A percentile compares a stretch with the other conserved stretches of the same genome.
Evolutionary conservation across 805 yeast genomes (phyloP).

Genomic region (Barnettozyma salicaria): DNA sequence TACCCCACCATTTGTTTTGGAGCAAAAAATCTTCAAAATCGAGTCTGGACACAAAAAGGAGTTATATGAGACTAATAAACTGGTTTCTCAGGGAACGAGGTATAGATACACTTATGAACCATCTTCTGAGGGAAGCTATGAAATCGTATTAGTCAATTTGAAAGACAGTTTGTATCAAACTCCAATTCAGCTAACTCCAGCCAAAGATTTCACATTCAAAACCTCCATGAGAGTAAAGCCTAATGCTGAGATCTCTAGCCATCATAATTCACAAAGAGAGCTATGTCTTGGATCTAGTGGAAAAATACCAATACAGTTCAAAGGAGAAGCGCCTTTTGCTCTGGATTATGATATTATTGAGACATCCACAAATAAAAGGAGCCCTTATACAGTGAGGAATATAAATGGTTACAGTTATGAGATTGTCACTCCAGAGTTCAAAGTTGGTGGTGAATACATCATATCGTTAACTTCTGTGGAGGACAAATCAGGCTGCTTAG

Average conservation of each 20-base stretch:
- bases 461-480: conserved; percentile 56
- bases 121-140: conserved; percentile 71
- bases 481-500: conserved; percentile 77
- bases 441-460: conserved; percentile 67
- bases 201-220: conserved; percentile 45
- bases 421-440: conserved; percentile 50
- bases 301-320: conserved; percentile 50
- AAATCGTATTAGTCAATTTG: conserved; percentile 59
- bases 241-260: conserved; percentile 32
- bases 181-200: conserved; percentile 31
- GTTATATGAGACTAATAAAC: conserved; percentile 32
- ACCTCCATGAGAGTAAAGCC: conserved; percentile 73
- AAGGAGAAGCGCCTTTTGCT: conserved; percentile 77
- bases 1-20: conserved; percentile 72
- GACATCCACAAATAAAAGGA: conserved; percentile 42
- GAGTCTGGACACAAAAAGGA: conserved; percentile 29
- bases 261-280: conserved; percentile 11
- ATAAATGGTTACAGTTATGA: conserved; percentile 33
- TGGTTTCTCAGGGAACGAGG: conserved; percentile 38
- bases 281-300: conserved; percentile 45
- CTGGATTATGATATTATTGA: conserved; percentile 65
- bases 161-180: conserved; percentile 58
- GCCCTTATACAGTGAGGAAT: conserved; percentile 36
- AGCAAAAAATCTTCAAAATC: conserved; percentile 53
- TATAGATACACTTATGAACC: conserved; percentile 69